Conservation (phyloP, 2,329 filamentous ascomycete genomes). For the Cytospora schulzeri region DNA sequence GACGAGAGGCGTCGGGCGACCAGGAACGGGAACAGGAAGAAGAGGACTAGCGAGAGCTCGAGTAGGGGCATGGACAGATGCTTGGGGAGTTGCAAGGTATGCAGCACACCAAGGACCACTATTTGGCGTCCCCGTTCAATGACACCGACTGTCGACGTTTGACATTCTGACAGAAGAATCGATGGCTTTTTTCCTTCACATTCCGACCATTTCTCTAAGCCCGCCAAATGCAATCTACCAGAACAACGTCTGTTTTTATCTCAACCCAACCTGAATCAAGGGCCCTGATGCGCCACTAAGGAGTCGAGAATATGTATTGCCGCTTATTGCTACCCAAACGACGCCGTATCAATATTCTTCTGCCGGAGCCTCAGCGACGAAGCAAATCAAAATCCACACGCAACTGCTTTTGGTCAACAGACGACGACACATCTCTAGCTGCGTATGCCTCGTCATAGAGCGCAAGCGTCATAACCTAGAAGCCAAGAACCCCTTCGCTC, state of each 20-base stretch:
- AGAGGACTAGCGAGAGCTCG: background rate
- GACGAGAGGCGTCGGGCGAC: background rate
- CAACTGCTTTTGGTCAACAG: background rate
- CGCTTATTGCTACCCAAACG: background rate
- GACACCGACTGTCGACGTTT: background rate
- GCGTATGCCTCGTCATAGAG: background rate
- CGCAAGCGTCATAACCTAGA: background rate
- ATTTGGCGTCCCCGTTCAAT: background rate
- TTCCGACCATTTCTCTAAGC: background rate
- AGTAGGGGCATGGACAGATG: background rate
- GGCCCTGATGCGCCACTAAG: background rate
- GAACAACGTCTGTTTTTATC: background rate
- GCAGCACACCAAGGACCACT: background rate
- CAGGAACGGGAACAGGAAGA: background rate
- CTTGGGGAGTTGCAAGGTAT: background rate
- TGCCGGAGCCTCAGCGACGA: background rate
- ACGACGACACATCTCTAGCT: background rate
- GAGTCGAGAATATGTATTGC: background rate
- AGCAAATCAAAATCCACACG: background rate
- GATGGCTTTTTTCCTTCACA: background rate
- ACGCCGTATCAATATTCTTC: background rate
- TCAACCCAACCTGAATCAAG: background rate
- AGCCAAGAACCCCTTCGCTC: constrained; percentile 2
- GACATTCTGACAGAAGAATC: background rate
- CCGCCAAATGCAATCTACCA: background rate